Conservation (phyloP, 2,329 filamentous ascomycete species). For the Clarireedia hainanense region DNA sequence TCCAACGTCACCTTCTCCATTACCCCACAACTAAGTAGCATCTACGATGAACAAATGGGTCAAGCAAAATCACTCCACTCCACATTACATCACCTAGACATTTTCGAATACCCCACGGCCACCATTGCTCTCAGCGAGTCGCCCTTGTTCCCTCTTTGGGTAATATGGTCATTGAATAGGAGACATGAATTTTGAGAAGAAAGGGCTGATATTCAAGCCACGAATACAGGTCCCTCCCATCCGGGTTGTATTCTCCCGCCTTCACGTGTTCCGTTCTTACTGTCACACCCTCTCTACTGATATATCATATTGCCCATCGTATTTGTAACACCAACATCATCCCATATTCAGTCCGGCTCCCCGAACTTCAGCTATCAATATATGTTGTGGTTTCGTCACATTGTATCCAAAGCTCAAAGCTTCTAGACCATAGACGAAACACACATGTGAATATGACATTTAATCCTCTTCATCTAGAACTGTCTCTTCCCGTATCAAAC, state of each 20-base stretch:
- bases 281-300: neutral
- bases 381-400: conserved; percentile 5
- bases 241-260: neutral
- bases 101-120: neutral
- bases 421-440: neutral
- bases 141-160: neutral
- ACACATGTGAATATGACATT: conserved; percentile 6
- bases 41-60: no score
- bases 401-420: neutral
- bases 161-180: neutral
- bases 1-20: neutral
- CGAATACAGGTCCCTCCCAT: conserved; percentile 8
- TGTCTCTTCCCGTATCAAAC: neutral
- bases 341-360: neutral
- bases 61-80: no score
- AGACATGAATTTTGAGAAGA: neutral
- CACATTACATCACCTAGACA: no score
- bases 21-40: no score
- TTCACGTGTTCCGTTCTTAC: neutral
- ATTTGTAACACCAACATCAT: neutral
- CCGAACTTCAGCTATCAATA: conserved; percentile 4
- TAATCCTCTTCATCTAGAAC: neutral
- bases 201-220: neutral
- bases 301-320: neutral
- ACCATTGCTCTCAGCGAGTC: neutral